phyloP scores from a whole-genome alignment of 1,139 yeast genomes.

The Protomyces macrosporus region DNA sequence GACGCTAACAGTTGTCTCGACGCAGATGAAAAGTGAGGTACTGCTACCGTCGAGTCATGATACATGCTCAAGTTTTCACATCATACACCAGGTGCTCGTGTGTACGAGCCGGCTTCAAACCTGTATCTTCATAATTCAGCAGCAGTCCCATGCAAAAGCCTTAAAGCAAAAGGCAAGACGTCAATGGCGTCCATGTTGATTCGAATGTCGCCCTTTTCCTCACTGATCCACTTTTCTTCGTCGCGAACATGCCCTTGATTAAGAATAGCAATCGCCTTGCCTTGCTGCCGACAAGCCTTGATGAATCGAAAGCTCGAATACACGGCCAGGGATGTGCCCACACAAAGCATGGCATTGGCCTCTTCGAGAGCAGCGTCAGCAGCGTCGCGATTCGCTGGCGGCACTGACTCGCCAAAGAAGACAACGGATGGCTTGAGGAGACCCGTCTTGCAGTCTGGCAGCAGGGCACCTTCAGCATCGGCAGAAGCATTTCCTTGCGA shows the following conservation, averaged over 20 bases:
- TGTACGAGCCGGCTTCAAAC: neutral
- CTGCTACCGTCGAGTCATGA: too few species aligned
- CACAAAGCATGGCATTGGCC: slow-evolving; percentile 32
- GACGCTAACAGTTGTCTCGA: too few species aligned
- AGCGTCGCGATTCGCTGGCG: slow-evolving; percentile 26
- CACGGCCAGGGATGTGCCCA: slow-evolving; percentile 34
- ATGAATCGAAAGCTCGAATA: slow-evolving; percentile 34
- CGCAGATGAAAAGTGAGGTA: too few species aligned
- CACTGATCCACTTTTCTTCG: slow-evolving; percentile 31
- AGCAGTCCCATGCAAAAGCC: neutral
- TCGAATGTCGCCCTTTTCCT: slow-evolving; percentile 9
- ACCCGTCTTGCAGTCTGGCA: slow-evolving; percentile 29
- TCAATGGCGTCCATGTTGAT: slow-evolving; percentile 19
- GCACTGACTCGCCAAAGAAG: slow-evolving; percentile 35
- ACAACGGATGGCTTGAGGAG: slow-evolving; percentile 34
- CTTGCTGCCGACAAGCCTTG: slow-evolving; percentile 31
- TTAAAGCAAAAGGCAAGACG: slow-evolving; percentile 4
- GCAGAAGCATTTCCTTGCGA: slow-evolving; percentile 28
- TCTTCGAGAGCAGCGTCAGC: slow-evolving; percentile 30
- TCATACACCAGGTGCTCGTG: too few species aligned
- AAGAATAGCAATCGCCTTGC: slow-evolving; percentile 33
- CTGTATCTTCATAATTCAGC: neutral
- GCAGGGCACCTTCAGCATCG: slow-evolving; percentile 32
- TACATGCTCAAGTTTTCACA: too few species aligned
- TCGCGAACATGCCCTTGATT: slow-evolving; percentile 34